Base-by-base conservation (phyloP, 352 stramenopile genomes). In the Phytopythium delawarense region DNA sequence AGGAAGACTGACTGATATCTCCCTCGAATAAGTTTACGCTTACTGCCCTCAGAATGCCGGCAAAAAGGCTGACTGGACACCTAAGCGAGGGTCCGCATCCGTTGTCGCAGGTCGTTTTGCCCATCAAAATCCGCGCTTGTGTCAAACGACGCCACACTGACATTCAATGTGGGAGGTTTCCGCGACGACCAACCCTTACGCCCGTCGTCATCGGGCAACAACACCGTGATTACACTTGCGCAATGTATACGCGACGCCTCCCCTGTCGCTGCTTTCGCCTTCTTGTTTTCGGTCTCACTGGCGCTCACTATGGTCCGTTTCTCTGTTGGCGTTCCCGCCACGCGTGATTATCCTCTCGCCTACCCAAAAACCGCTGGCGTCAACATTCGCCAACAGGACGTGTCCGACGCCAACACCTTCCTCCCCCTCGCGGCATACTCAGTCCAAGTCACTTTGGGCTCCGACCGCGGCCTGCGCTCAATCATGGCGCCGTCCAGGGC, bases 261-360 rank as follows among this genome's bases (percentile, higher is more conserved):
- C 39, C 42, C 42, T 48, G 1, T 48, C 42, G 9, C 20, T 48
- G 18, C 23, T 13, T 48, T 13, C 18, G 39, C 16, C 39, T 21
- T 23, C 21, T 48, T 23, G 18, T 16, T 16, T 44, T 20, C 0
- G 5, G 2, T 30, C 23, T 50, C 9, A 52, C 46, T 52, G 34
- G 23, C 9, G 4, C 16, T 52, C 46, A 52, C 21, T 52, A 52
- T 52, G 1, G 4, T 20, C 21, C n/a, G n/a, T 50, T 50, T 50
- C 44, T 50, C 23, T 50, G 2, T 52, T 52, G 32, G 50, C 65
- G 60, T 67, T 70, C 40, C 63, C 57, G 52, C 34, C 15, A 15
- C 12, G 34, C 34, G 61, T 75, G 70, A 78, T 78, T 78, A 78
- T 78, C 67, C 63, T 69, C 57, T 63, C 59, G 39, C 25, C n/a